These are phyloP conservation scores for Lichenothelia convexa DNA, from an alignment of 495 filamentous ascomycete genomes.

Conservation along the genomic window DNA sequence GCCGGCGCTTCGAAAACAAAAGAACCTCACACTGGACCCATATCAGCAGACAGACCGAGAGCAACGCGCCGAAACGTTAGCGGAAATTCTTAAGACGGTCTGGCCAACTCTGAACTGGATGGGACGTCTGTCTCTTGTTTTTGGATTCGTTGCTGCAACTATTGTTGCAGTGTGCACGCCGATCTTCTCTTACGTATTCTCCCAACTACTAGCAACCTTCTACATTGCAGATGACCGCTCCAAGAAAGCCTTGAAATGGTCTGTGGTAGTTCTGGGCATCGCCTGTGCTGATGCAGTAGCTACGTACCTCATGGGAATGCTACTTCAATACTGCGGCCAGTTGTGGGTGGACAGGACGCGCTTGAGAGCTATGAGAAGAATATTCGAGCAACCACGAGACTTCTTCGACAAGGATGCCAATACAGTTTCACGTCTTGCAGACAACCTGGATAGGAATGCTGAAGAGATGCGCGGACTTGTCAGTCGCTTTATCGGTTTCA, in stretches of 20 bases:
- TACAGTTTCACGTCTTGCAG: slow-evolving; percentile 38
- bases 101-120: slow-evolving; percentile 42
- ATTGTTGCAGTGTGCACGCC: slow-evolving; percentile 55
- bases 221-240: slow-evolving; percentile 29
- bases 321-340: slow-evolving; percentile 55
- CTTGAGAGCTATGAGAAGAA: slow-evolving; percentile 43
- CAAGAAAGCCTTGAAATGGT: slow-evolving; percentile 41
- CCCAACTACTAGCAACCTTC: slow-evolving; percentile 54
- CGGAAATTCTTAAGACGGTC: slow-evolving; percentile 49
- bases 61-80: slow-evolving; percentile 21
- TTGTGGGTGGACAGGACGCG: slow-evolving; percentile 63
- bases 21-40: too few species aligned
- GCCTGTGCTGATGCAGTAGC: slow-evolving; percentile 45
- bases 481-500: slow-evolving; percentile 53
- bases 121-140: slow-evolving; percentile 35
- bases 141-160: slow-evolving; percentile 42
- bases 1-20: too few species aligned
- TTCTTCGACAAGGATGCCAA: slow-evolving; percentile 70
- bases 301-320: slow-evolving; percentile 46
- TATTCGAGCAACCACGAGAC: slow-evolving; percentile 60
- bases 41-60: too few species aligned
- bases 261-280: slow-evolving; percentile 48
- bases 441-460: slow-evolving; percentile 62
- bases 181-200: slow-evolving; percentile 58
- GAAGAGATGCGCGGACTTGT: slow-evolving; percentile 78